Conservation (phyloP, 345 rosid genomes). For the Nephelium lappaceum region DNA sequence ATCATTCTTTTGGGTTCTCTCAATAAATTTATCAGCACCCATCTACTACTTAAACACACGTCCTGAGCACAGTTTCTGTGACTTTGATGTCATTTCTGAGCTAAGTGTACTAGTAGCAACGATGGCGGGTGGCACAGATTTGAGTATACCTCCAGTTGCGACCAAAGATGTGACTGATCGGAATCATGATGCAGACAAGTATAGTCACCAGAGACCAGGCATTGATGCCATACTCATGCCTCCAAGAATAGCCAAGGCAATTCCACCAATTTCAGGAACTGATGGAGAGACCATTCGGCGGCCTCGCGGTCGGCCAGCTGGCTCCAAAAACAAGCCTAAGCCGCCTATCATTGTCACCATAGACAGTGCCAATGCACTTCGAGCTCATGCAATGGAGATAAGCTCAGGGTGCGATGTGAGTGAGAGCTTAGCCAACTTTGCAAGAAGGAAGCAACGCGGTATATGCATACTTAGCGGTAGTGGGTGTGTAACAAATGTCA, state of each 20-base stretch:
- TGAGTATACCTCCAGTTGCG: constrained; percentile 42
- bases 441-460: constrained; percentile 86
- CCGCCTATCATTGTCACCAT: constrained; percentile 87
- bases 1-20: constrained; percentile 70
- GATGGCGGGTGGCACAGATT: constrained; percentile 66
- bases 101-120: not conserved
- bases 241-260: constrained; percentile 51
- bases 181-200: constrained; percentile 54
- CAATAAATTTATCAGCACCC: constrained; percentile 45
- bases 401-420: constrained; percentile 85
- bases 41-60: constrained; percentile 59
- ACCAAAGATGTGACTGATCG: constrained; percentile 46
- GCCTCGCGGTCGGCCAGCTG: constrained; percentile 92
- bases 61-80: constrained; percentile 21
- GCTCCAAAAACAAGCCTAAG: constrained; percentile 94
- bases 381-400: constrained; percentile 91
- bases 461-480: constrained; percentile 77
- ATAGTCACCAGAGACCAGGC: constrained; percentile 28
- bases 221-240: constrained; percentile 36
- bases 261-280: constrained; percentile 55
- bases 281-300: constrained; percentile 62
- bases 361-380: constrained; percentile 83
- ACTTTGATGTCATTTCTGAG: constrained; percentile 12
- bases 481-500: constrained; percentile 88
- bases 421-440: constrained; percentile 70